Conservation (phyloP, 129 eudicot species). For the Sambucus nigra region DNA sequence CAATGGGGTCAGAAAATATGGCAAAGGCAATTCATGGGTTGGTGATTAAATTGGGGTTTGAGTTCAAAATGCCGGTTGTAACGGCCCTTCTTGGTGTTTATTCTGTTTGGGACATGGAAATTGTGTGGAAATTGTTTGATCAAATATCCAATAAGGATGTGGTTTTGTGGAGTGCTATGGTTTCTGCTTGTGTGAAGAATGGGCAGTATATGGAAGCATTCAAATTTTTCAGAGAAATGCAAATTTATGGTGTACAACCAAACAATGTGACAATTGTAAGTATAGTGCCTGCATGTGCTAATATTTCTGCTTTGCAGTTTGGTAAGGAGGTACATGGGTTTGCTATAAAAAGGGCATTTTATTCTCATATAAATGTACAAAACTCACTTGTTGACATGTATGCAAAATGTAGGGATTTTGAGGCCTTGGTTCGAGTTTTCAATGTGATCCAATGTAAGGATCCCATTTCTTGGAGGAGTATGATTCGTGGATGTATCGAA, state of each 20-base stretch:
- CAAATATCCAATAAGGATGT: slow-evolving; percentile 20
- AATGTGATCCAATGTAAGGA: not conserved
- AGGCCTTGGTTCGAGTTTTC: not conserved
- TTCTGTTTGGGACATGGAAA: slow-evolving; percentile 23
- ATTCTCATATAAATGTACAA: slow-evolving; percentile 28
- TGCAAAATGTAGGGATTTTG: slow-evolving; percentile 1
- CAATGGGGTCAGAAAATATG: slow-evolving; percentile 8
- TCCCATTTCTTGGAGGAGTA: not conserved
- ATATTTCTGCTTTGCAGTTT: slow-evolving; percentile 39
- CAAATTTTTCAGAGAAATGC: slow-evolving; percentile 32
- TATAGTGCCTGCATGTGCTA: slow-evolving; percentile 64
- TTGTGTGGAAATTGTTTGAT: slow-evolving; percentile 24
- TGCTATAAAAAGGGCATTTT: slow-evolving; percentile 37
- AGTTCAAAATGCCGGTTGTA: slow-evolving; percentile 21
- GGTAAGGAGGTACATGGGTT: slow-evolving; percentile 53
- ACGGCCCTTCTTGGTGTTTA: slow-evolving; percentile 44
- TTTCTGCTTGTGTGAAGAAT: slow-evolving; percentile 27
- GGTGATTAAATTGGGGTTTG: slow-evolving; percentile 32
- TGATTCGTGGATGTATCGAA: slow-evolving; percentile 25
- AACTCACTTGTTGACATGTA: slow-evolving; percentile 75
- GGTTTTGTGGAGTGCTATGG: slow-evolving; percentile 44
- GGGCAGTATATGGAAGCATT: slow-evolving; percentile 30
- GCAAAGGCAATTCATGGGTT: slow-evolving; percentile 23
- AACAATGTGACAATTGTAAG: slow-evolving; percentile 25
- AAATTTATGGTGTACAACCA: not conserved